These are phyloP conservation scores for Lactarius indigo DNA, from an alignment of 768 basidiomycete genomes.

Conservation along the genomic window DNA sequence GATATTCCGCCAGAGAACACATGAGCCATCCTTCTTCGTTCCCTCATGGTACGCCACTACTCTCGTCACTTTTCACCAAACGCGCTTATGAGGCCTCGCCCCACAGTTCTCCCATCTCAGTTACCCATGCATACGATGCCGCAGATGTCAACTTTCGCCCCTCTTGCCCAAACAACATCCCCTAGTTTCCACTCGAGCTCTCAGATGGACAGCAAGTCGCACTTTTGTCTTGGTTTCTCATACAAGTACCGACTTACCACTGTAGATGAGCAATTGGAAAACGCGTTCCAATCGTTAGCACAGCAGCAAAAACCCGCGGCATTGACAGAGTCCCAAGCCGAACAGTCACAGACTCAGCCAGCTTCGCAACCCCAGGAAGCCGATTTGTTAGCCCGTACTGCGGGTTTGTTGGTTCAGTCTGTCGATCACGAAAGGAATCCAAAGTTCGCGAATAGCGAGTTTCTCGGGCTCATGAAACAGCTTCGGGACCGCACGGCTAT, in stretches of 20 bases:
- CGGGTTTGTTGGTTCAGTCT: constrained; percentile 72
- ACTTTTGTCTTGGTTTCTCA: background rate
- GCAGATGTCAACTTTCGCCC: constrained; percentile 36
- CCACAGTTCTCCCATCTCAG: constrained; percentile 14
- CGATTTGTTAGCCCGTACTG: constrained; percentile 78
- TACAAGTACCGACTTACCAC: constrained; percentile 29
- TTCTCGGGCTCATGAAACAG: constrained; percentile 82
- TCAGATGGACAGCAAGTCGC: constrained; percentile 44
- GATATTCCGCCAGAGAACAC: constrained; percentile 4
- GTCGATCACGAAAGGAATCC: constrained; percentile 71
- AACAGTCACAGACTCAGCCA: constrained; percentile 3
- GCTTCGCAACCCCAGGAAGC: constrained; percentile 35
- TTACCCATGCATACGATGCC: constrained; percentile 27
- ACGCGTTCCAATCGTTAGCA: constrained; percentile 42
- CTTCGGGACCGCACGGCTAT: constrained; percentile 74
- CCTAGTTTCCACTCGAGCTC: constrained; percentile 22
- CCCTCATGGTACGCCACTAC: constrained; percentile 12
- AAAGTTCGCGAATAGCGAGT: constrained; percentile 82
- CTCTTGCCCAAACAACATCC: constrained; percentile 19
- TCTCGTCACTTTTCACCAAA: background rate
- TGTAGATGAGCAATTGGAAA: constrained; percentile 38
- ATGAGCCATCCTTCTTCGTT: background rate
- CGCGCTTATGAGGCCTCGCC: background rate
- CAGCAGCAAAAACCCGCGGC: constrained; percentile 12
- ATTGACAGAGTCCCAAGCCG: constrained; percentile 7